Evolutionary conservation across 768 basidiomycete genomes (phyloP).

Genomic region (Lactarius hatsudake): DNA sequence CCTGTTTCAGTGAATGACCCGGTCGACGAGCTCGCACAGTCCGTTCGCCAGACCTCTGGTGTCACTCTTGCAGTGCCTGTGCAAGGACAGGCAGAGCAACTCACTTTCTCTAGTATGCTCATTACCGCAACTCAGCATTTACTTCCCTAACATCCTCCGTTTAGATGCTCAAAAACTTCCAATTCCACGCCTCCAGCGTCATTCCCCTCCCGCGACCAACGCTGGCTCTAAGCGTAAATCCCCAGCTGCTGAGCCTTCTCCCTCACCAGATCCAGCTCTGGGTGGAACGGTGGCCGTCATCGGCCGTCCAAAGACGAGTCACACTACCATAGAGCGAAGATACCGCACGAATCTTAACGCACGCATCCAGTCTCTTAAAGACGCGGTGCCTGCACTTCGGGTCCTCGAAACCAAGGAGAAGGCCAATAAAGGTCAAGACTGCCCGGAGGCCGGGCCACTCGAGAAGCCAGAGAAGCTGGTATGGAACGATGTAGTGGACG

Average conservation of each 20-base stretch:
- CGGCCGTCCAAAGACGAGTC: slow-evolving; percentile 75
- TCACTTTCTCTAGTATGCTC: slow-evolving; percentile 29
- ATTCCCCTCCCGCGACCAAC: slow-evolving; percentile 42
- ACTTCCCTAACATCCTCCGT: background rate
- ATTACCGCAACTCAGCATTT: background rate
- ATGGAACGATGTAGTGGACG: slow-evolving; percentile 61
- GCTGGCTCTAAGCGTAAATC: slow-evolving; percentile 25
- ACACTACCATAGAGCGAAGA: slow-evolving; percentile 85
- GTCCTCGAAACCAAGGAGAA: slow-evolving; percentile 59
- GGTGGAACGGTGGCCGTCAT: slow-evolving; percentile 29
- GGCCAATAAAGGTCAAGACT: slow-evolving; percentile 32
- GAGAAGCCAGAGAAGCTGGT: slow-evolving; percentile 14
- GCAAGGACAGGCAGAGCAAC: slow-evolving; percentile 36
- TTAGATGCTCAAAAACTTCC: slow-evolving; percentile 40
- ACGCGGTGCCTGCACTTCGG: slow-evolving; percentile 80
- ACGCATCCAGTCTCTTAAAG: slow-evolving; percentile 75
- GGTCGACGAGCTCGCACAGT: slow-evolving; percentile 38
- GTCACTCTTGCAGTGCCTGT: slow-evolving; percentile 41
- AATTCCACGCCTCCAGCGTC: slow-evolving; percentile 50
- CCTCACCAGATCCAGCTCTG: slow-evolving; percentile 21
- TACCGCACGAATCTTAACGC: slow-evolving; percentile 89
- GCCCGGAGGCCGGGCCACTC: background rate
- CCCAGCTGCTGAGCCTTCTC: slow-evolving; percentile 27
- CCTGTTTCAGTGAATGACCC: slow-evolving; percentile 31
- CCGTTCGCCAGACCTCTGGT: slow-evolving; percentile 38